Base-by-base conservation (phyloP, 371 early-diverging fungal genomes). In the Haplosporangium sp. region DNA sequence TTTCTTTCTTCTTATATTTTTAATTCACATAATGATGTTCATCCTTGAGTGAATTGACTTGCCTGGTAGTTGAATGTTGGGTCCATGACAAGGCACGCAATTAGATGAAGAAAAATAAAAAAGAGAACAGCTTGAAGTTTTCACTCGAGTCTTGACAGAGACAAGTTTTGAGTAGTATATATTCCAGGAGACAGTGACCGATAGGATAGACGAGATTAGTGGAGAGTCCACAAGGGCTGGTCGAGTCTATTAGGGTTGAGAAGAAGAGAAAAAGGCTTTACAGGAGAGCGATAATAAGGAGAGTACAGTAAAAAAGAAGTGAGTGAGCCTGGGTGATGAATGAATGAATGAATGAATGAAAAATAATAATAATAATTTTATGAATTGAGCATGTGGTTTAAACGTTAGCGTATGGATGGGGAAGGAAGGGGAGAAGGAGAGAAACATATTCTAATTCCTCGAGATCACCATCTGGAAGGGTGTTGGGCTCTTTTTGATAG, bases 51-150 rank as follows among this genome's bases (percentile, higher is more conserved):
- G 19, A 34, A 61, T 27, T 44, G 20, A 63, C 69, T 56, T 75
- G 61, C 75, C 75, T 75, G 75, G 42, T 62, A 75, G 53, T 75
- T 75, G 52, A 69, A 75, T 48, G 69, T 69, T 11, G 69, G 65
- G 47, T 75, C 70, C 75, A 75, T 75, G 57, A 55, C 34, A 10
- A 34, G 34, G 35, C 4, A 15, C 15, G 55, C 10, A 34, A 55
- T 55, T 55, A 35, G 55, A 50, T 50, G 50, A 50, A 50, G n/a
- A 6, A 15, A 35, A 34, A 50, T 50, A n/a, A 50, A 50, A 50
- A 6, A 15, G 2, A 48, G n/a, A 50, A 2, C 13, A 50, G 50
- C 44, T 50, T 50, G 50, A 50, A 50, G 27, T 27, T 50, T 50
- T 45, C 50, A 50, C 50, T 8, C 2, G 50, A 15, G 4, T 3